Conservation (phyloP, 129 eudicot genomes). For the Pseudognaphalium luteoalbum region DNA sequence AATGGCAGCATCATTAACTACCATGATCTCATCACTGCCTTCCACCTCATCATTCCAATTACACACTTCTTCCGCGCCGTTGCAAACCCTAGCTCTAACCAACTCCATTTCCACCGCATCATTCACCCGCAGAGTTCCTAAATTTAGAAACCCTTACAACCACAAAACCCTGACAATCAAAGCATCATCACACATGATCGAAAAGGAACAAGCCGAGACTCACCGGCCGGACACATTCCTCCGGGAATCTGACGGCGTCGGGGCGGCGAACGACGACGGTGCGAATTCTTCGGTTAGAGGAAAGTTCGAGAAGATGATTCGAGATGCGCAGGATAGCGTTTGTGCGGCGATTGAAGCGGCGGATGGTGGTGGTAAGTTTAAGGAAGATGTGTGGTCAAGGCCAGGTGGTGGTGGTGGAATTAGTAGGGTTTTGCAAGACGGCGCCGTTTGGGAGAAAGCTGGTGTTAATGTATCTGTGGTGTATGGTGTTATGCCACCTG, state of each 20-base stretch:
- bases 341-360: slow-evolving; percentile 81
- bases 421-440: slow-evolving; percentile 93
- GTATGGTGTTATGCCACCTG: slow-evolving; percentile 97
- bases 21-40: slow-evolving; percentile 44
- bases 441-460: slow-evolving; percentile 89
- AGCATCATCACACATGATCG: slow-evolving; percentile 63
- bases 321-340: slow-evolving; percentile 80
- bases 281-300: slow-evolving; percentile 41
- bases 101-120: slow-evolving; percentile 11
- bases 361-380: slow-evolving; percentile 78
- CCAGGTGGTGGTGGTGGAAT: slow-evolving; percentile 99
- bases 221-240: slow-evolving; percentile 77
- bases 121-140: slow-evolving; percentile 15
- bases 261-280: slow-evolving; percentile 10
- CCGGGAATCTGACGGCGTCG: slow-evolving; percentile 48
- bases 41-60: slow-evolving; percentile 34
- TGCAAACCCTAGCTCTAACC: slow-evolving; percentile 13
- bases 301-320: slow-evolving; percentile 87
- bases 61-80: slow-evolving; percentile 18
- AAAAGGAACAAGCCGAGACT: slow-evolving; percentile 64
- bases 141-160: slow-evolving; percentile 2
- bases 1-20: slow-evolving; percentile 5
- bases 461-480: slow-evolving; percentile 97
- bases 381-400: slow-evolving; percentile 96
- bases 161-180: slow-evolving; percentile 14